These are phyloP conservation scores for Trichomonas gallinae DNA, from an alignment of 208 protist species.

Conservation along the genomic window DNA sequence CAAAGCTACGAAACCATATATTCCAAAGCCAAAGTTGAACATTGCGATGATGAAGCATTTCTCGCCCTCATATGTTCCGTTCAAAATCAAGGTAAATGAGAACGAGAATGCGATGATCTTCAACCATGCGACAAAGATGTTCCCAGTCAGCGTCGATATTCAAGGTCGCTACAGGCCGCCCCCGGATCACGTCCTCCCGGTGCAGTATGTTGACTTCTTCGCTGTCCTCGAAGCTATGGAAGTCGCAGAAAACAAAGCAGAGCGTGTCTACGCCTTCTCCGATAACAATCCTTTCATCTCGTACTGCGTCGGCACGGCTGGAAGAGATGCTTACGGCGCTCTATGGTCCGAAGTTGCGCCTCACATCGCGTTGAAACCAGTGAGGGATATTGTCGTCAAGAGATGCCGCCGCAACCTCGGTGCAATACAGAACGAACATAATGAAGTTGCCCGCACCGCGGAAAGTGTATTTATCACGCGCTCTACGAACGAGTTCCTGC, in stretches of 20 bases:
- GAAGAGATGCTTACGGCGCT: neutral
- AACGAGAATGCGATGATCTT: neutral
- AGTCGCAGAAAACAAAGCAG: neutral
- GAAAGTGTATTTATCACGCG: neutral
- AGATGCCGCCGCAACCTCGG: neutral
- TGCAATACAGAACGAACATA: neutral
- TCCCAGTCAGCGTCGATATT: neutral
- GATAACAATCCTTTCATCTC: neutral
- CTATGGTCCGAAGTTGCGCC: neutral
- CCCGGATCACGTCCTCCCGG: neutral
- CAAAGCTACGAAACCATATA: neutral
- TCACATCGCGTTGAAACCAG: neutral
- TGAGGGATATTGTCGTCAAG: neutral
- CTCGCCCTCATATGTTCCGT: neutral
- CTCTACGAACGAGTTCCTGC: neutral
- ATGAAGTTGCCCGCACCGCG: neutral
- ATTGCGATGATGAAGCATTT: neutral
- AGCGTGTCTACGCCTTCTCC: neutral
- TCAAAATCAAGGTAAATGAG: neutral
- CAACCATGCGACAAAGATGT: neutral
- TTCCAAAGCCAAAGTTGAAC: neutral
- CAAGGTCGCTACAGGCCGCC: neutral
- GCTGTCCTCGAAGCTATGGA: neutral
- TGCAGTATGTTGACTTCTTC: neutral
- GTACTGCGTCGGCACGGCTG: neutral